phyloP scores from a whole-genome alignment of 768 basidiomycete species.

The Boletus coccyginus region DNA sequence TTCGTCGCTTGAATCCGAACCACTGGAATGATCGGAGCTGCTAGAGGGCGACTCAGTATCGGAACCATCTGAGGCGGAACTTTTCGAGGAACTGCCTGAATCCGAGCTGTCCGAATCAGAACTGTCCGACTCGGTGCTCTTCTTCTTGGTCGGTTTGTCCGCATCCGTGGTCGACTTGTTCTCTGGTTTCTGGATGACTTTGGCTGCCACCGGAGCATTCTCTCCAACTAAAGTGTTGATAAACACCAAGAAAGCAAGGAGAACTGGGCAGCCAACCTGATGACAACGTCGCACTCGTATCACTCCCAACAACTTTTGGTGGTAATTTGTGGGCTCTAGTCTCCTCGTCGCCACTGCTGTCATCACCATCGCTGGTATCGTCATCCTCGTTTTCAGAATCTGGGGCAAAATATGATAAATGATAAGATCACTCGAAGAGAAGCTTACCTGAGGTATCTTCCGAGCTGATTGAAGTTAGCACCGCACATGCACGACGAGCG shows the following conservation, averaged over 20 bases:
- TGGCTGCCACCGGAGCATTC: not conserved
- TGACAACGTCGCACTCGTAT: conserved; percentile 41
- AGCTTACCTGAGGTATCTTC: conserved; percentile 16
- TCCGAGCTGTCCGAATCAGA: conserved; percentile 18
- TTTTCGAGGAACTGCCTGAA: conserved; percentile 14
- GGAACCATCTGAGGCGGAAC: conserved; percentile 12
- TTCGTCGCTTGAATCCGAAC: conserved; percentile 16
- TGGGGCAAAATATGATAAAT: not conserved
- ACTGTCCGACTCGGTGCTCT: conserved; percentile 7
- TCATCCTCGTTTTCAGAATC: conserved; percentile 15
- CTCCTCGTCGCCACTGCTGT: conserved; percentile 2
- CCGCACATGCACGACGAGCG: conserved; percentile 1
- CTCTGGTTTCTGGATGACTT: not conserved
- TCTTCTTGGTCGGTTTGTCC: not conserved
- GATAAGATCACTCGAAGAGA: conserved; percentile 6
- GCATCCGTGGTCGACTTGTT: not conserved
- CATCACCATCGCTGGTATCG: conserved; percentile 11
- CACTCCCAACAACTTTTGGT: conserved; percentile 23
- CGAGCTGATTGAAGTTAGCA: conserved; percentile 14
- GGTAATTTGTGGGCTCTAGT: conserved; percentile 1
- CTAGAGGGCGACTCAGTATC: conserved; percentile 16
- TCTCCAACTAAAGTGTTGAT: conserved; percentile 14
- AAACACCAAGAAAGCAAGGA: not conserved
- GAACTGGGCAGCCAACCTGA: conserved; percentile 24
- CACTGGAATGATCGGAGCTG: conserved; percentile 8